Conservation (phyloP, 202 grass and related monocot genomes). For the Panicum hallii region DNA sequence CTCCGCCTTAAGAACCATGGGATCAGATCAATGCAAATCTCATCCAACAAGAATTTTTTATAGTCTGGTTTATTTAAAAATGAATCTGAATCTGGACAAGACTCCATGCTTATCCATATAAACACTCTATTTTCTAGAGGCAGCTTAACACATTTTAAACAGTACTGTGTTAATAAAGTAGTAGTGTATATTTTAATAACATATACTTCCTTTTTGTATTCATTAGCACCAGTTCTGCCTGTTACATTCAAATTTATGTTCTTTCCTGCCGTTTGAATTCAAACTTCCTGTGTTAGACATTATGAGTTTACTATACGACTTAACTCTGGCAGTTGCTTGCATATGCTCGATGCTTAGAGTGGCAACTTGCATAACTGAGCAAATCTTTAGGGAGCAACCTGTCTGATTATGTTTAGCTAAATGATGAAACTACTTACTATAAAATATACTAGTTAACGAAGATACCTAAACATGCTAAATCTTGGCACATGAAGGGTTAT, state of each 20-base stretch:
- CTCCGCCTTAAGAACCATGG: too few relatives aligned
- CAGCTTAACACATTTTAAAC: not conserved
- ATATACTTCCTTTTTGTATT: conserved; percentile 10
- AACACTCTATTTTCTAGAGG: not conserved
- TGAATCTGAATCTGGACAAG: not conserved
- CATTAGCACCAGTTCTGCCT: not conserved
- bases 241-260: not conserved
- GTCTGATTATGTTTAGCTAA: conserved; percentile 8
- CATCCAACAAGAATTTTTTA: not conserved
- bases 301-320: too few relatives aligned
- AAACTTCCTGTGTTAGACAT: not conserved
- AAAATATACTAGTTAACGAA: conserved; percentile 4
- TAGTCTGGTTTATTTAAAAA: not conserved
- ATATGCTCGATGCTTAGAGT: not conserved
- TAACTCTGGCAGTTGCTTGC: not conserved
- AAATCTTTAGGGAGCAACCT: not conserved
- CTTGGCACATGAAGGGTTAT: not conserved
- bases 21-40: not conserved
- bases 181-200: not conserved
- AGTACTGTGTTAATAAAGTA: not conserved
- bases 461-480: not conserved
- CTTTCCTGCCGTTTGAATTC: too few relatives aligned
- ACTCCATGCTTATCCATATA: not conserved
- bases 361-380: not conserved
- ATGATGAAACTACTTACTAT: not conserved